These are phyloP conservation scores for Darksidea phi DNA, from an alignment of 495 filamentous ascomycete species.

Conservation along the genomic window DNA sequence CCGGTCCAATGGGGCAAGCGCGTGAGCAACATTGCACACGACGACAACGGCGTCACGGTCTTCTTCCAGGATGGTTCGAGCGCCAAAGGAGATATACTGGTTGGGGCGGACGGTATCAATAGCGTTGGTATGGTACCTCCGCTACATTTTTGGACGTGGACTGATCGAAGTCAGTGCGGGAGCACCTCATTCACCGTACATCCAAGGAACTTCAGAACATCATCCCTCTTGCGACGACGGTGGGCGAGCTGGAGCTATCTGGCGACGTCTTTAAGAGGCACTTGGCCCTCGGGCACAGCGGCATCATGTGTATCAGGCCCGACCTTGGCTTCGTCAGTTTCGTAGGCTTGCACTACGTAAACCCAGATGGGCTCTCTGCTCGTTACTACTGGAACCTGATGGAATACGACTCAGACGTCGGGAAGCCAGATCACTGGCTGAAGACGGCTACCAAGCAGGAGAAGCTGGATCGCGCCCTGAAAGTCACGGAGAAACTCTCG, in stretches of 20 bases:
- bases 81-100: slow-evolving; percentile 1
- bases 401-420: slow-evolving; percentile 5
- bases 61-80: slow-evolving; percentile 5
- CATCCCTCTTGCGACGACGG: neutral
- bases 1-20: slow-evolving; percentile 4
- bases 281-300: slow-evolving; percentile 6
- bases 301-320: neutral
- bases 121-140: slow-evolving; percentile 4
- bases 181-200: slow-evolving; percentile 1
- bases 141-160: neutral
- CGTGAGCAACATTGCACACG: neutral
- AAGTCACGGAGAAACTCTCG: neutral
- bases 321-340: slow-evolving; percentile 13
- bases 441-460: slow-evolving; percentile 9
- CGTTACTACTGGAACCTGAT: slow-evolving; percentile 13
- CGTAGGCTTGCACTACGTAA: slow-evolving; percentile 9
- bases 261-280: slow-evolving; percentile 10
- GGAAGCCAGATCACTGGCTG: slow-evolving; percentile 5
- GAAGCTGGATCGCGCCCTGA: slow-evolving; percentile 5
- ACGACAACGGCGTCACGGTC: slow-evolving; percentile 7
- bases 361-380: neutral
- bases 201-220: neutral
- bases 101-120: slow-evolving; percentile 7
- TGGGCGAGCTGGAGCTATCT: slow-evolving; percentile 3
- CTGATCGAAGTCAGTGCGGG: neutral